Evolutionary conservation across 2,329 filamentous ascomycete genomes (phyloP).

Genomic region (Zasmidium citrigriseum): DNA sequence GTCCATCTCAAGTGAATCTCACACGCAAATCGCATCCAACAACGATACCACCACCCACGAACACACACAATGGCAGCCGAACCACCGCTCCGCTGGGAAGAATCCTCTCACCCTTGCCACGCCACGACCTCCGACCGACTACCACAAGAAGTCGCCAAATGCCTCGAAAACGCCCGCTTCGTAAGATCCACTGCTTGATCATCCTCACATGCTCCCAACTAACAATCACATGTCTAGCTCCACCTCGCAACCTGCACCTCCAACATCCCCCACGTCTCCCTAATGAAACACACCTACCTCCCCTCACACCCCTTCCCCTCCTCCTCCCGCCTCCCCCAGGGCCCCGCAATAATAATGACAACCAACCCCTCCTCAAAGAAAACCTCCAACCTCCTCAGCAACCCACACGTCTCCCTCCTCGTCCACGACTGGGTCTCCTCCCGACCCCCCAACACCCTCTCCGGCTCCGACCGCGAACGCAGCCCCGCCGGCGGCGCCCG

Average conservation of each 20-base stretch:
- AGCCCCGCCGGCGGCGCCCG: constrained; percentile 64
- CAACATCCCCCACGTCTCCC: constrained; percentile 84
- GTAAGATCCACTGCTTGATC: constrained; percentile 55
- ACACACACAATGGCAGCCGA: constrained; percentile 25
- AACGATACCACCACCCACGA: neutral
- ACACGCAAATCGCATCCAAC: no score
- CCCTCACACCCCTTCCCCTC: constrained; percentile 56
- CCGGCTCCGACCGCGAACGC: constrained; percentile 49
- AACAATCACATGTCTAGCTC: constrained; percentile 58
- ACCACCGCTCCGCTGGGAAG: constrained; percentile 35
- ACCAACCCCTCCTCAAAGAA: constrained; percentile 78
- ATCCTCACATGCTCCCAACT: neutral
- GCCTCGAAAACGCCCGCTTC: constrained; percentile 91
- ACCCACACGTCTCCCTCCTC: constrained; percentile 87
- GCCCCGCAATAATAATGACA: constrained; percentile 80
- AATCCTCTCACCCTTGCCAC: constrained; percentile 70
- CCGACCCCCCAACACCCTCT: constrained; percentile 68
- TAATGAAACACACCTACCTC: constrained; percentile 99
- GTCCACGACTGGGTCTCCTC: constrained; percentile 98
- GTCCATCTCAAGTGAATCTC: no score
- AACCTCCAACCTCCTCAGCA: constrained; percentile 76
- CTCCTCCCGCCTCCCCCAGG: constrained; percentile 54
- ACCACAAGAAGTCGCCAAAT: constrained; percentile 83
- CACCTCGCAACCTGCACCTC: constrained; percentile 89
- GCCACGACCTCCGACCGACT: constrained; percentile 69